phyloP scores from a whole-genome alignment of 805 yeast species.

The Lipomyces yamadae region DNA sequence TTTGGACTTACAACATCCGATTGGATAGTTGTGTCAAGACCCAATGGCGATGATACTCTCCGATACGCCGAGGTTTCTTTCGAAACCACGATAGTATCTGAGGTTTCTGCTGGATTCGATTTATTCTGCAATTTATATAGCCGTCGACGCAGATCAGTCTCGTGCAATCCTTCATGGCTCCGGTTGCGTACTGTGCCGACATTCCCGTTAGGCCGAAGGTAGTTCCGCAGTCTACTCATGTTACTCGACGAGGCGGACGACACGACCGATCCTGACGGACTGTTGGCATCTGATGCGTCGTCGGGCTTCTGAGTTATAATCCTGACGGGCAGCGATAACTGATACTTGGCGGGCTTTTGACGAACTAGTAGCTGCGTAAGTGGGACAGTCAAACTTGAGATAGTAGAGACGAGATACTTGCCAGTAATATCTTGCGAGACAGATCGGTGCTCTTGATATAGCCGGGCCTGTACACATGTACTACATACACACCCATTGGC shows the following conservation, averaged over 20 bases:
- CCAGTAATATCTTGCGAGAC: constrained; percentile 7
- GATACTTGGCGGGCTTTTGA: background rate
- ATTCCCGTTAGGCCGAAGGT: background rate
- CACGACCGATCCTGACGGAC: background rate
- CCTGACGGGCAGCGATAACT: background rate
- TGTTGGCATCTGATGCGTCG: background rate
- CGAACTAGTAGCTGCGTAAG: background rate
- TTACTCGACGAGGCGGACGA: constrained; percentile 11
- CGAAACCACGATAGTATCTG: background rate
- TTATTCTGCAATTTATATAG: background rate
- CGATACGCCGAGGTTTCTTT: background rate
- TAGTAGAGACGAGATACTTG: background rate
- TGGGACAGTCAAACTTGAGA: background rate
- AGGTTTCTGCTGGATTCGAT: background rate
- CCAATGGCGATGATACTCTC: background rate
- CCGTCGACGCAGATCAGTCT: constrained; percentile 5
- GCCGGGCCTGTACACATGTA: constrained; percentile 2
- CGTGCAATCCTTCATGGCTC: background rate
- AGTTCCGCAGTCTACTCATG: constrained; percentile 2
- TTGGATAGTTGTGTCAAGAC: background rate
- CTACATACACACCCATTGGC: background rate
- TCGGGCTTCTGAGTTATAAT: background rate
- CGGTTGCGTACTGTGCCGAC: background rate
- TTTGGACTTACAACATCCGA: background rate
- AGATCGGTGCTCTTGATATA: constrained; percentile 7